These are phyloP conservation scores for Pseudogymnoascus pannorum DNA, from an alignment of 2,329 filamentous ascomycete species.

Conservation along the genomic window DNA sequence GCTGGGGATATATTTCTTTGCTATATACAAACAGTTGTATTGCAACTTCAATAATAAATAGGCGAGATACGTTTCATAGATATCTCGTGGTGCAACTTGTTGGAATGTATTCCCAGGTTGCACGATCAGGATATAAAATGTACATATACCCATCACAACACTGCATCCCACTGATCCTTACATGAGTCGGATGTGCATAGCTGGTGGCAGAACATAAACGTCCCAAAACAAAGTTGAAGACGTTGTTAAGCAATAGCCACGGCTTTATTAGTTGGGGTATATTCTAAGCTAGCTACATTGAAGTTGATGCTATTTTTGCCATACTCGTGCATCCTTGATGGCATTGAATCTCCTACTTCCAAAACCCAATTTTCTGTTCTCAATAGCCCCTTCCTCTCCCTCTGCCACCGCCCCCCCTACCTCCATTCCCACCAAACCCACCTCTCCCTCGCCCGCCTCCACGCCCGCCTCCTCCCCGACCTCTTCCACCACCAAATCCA, in stretches of 20 bases:
- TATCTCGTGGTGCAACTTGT: not conserved
- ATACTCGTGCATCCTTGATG: not conserved
- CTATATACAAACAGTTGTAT: not conserved
- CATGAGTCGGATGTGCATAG: conserved; percentile 5
- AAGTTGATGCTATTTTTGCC: not conserved
- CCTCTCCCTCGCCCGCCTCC: conserved; percentile 23
- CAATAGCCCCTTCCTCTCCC: not conserved
- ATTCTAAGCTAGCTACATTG: not conserved
- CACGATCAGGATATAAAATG: not conserved
- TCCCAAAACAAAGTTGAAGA: conserved; percentile 3
- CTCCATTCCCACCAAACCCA: conserved; percentile 1
- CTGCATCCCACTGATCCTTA: not conserved
- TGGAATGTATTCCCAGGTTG: not conserved
- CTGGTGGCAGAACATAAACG: conserved; percentile 1
- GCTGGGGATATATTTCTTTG: conserved; percentile 4
- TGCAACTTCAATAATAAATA: not conserved
- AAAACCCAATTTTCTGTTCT: not conserved
- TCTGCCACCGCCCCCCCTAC: not conserved
- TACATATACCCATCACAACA: conserved; percentile 1
- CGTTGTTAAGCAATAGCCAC: not conserved
- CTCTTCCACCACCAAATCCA: conserved; percentile 23
- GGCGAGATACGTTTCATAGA: conserved; percentile 3
- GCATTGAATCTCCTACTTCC: not conserved
- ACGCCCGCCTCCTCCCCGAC: conserved; percentile 28
- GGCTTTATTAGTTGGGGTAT: conserved; percentile 6